Evolutionary conservation across 164 flowering plant genomes (phyloP).

Genomic region (Piper betle): DNA sequence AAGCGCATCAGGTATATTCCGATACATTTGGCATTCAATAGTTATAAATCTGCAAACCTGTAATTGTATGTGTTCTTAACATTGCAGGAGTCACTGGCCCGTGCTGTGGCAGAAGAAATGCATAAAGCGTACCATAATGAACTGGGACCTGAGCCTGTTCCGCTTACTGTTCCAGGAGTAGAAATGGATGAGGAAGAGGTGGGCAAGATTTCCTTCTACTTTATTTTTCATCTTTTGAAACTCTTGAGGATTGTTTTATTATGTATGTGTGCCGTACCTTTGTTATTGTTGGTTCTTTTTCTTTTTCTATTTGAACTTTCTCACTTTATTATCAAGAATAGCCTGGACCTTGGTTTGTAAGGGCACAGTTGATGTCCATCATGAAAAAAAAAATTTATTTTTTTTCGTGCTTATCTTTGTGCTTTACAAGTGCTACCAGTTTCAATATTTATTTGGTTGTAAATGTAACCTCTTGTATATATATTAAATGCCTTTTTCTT

Average conservation of each 20-base stretch:
- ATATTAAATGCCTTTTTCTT: background rate
- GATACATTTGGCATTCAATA: background rate
- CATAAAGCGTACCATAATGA: slow-evolving; percentile 66
- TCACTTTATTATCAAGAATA: background rate
- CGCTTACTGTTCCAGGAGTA: slow-evolving; percentile 57
- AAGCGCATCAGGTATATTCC: slow-evolving; percentile 66
- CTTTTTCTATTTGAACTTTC: background rate
- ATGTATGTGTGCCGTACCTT: background rate
- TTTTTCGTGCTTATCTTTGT: no score
- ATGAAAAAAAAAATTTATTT: background rate
- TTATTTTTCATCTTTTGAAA: background rate
- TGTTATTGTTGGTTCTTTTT: background rate
- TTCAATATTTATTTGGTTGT: background rate
- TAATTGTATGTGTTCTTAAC: background rate
- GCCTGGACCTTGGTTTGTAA: background rate
- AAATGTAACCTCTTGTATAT: background rate
- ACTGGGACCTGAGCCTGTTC: slow-evolving; percentile 86
- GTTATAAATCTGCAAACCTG: background rate
- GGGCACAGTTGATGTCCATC: background rate
- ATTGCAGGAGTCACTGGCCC: slow-evolving; percentile 71
- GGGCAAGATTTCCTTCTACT: slow-evolving; percentile 13
- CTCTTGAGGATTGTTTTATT: background rate
- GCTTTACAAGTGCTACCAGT: no score
- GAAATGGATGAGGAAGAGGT: slow-evolving; percentile 72
- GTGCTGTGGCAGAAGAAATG: slow-evolving; percentile 95